phyloP scores from a whole-genome alignment of 495 filamentous ascomycete species.

The Tuber calosporum region DNA sequence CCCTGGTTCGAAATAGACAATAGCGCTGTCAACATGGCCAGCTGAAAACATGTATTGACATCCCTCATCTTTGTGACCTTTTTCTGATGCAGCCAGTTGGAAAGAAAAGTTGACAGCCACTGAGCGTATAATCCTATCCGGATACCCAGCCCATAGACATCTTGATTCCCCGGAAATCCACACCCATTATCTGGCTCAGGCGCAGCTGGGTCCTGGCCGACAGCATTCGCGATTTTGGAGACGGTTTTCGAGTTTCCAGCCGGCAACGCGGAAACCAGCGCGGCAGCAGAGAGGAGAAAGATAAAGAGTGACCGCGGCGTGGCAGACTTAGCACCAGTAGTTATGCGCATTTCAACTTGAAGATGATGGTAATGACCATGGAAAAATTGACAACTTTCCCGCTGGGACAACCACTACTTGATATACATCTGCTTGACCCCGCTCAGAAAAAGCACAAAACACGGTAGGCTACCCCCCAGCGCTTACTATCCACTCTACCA shows the following conservation, averaged over 20 bases:
- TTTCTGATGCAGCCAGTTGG: slow-evolving; percentile 37
- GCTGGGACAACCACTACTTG: background rate
- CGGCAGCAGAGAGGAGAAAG: background rate
- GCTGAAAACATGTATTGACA: slow-evolving; percentile 37
- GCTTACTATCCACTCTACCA: too few species aligned
- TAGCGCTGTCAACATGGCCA: slow-evolving; percentile 37
- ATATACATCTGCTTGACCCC: background rate
- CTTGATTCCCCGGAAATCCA: slow-evolving; percentile 40
- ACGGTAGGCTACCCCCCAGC: background rate
- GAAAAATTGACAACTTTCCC: background rate
- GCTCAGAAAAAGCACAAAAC: background rate
- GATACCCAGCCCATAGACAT: slow-evolving; percentile 44
- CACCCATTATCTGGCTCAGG: slow-evolving; percentile 14
- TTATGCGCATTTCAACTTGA: background rate
- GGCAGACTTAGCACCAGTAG: background rate
- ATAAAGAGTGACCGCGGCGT: background rate
- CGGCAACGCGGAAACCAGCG: slow-evolving; percentile 12
- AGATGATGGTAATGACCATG: background rate
- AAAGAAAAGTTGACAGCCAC: slow-evolving; percentile 38
- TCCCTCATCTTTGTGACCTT: slow-evolving; percentile 36
- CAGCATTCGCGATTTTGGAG: background rate
- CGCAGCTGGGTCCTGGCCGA: background rate
- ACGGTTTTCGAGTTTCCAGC: background rate
- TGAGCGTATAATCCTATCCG: slow-evolving; percentile 44
- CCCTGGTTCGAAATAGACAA: slow-evolving; percentile 24